Base-by-base conservation (phyloP, 441 rosid species). In the Eruca vesicaria region DNA sequence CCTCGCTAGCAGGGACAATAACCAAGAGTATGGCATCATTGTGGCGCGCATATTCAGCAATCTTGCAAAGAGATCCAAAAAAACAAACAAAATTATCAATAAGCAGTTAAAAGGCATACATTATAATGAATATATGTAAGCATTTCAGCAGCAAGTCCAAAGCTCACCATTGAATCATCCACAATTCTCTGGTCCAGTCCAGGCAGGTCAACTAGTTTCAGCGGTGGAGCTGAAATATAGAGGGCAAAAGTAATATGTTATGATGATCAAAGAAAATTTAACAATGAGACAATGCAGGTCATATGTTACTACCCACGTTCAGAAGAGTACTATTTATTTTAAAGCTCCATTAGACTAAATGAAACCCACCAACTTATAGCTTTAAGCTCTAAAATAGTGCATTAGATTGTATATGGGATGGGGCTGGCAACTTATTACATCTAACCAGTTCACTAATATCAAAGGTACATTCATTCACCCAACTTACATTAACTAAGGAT, bases 161-260 rank as follows among this genome's bases (percentile, higher is more conserved):
- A 36, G 59, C 93, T 84, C 76, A 94, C 97, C 97, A 85, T 73
- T 18, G 96, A 80, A 62, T 90, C 98, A 60, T 90, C 99, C 86
- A 88, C 83, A 71, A 89, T 86, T 79, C 97, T 84, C 85, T 92
- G 99, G 82, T 94, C 99, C 81, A 93, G 73, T 82, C 99, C 99
- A 48, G 99, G 99, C 82, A 94, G 85, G 84, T 94, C 99, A 52
- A 86, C 68, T 85, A 92, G 78, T 83, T 94, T 94, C 72, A 94
- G 72, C 6, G 98, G 93, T 19, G 98, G 98, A 72, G 98, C 98
- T 94, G 92, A 60, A 80, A 48, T 64, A 52, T 3, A 64, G 19
- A 38, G 56, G 12, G 45, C 14, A 23, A 18, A 65, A 43, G 10
- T 41, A 65, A 64, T 28, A 64, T 15, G 70, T 12, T 38, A 55